Percentiles rank a stretch among this genome's conserved stretches.
These are phyloP conservation scores for Chlorociboria aeruginascens DNA, from an alignment of 495 filamentous ascomycete genomes.

Conservation along the genomic window DNA sequence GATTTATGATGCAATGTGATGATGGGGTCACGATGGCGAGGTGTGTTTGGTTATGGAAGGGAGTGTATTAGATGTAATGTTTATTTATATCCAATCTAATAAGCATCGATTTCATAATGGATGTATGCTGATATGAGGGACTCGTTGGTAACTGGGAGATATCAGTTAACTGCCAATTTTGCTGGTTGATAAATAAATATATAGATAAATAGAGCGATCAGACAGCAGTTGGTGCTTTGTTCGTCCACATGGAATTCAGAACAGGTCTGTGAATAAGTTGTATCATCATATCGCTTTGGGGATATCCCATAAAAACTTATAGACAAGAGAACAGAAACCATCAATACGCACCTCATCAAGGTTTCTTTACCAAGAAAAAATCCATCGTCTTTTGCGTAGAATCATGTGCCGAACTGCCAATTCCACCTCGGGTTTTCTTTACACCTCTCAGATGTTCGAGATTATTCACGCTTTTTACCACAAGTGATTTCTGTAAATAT, in stretches of 20 bases:
- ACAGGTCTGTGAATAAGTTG: constrained; percentile 70
- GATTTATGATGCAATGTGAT: no score
- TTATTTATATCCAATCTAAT: no score
- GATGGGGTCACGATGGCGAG: no score
- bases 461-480: constrained; percentile 46
- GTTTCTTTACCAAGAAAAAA: constrained; percentile 58
- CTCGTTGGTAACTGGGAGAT: no score
- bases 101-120: no score
- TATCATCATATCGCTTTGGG: constrained; percentile 43
- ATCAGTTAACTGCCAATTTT: no score
- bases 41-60: no score
- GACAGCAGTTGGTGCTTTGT: constrained; percentile 70
- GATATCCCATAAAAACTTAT: constrained; percentile 6
- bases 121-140: no score
- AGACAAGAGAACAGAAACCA: constrained; percentile 14
- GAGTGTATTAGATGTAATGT: no score
- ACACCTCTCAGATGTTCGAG: constrained; percentile 57
- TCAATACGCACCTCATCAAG: constrained; percentile 1
- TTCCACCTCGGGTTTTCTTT: constrained; percentile 63
- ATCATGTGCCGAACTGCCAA: constrained; percentile 65
- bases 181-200: not conserved
- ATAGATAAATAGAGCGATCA: constrained; percentile 32
- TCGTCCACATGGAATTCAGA: constrained; percentile 54
- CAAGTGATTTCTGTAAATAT: constrained; percentile 5
- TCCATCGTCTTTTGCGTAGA: constrained; percentile 59